Percentiles rank a stretch among this genome's conserved stretches.
Evolutionary conservation across 2,329 filamentous ascomycete genomes (phyloP).

Genomic region (Blumeria hordei): DNA sequence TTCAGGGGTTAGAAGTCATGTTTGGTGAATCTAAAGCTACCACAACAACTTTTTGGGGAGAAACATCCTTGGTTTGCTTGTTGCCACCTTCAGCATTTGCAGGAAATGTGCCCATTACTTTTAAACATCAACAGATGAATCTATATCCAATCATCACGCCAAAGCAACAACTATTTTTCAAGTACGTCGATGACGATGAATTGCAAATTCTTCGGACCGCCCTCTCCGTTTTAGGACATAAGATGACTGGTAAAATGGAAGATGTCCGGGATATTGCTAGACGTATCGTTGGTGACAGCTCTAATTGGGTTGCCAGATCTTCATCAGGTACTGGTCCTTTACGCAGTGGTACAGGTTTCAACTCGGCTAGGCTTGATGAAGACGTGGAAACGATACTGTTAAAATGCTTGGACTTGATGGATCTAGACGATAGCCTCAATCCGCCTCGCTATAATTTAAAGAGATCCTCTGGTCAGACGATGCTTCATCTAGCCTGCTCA

Average conservation of each 20-base stretch:
- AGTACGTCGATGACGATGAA: conserved; percentile 49
- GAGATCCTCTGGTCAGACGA: conserved; percentile 45
- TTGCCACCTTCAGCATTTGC: conserved; percentile 32
- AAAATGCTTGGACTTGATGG: conserved; percentile 53
- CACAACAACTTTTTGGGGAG: conserved; percentile 38
- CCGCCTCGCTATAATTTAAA: conserved; percentile 42
- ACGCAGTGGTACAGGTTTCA: conserved; percentile 20
- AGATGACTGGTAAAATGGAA: conserved; percentile 37
- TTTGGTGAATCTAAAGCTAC: conserved; percentile 49
- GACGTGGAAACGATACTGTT: conserved; percentile 26
- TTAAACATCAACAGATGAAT: conserved; percentile 27
- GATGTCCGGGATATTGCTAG: conserved; percentile 37
- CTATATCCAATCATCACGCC: conserved; percentile 20
- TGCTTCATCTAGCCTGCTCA: conserved; percentile 58
- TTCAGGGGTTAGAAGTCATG: conserved; percentile 56
- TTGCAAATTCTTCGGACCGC: conserved; percentile 44
- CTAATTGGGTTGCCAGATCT: conserved; percentile 22
- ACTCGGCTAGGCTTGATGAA: conserved; percentile 15
- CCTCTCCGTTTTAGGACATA: conserved; percentile 36
- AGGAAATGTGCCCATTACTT: conserved; percentile 33
- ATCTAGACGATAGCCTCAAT: conserved; percentile 49
- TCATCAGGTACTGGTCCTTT: conserved; percentile 21
- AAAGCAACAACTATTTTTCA: conserved; percentile 34
- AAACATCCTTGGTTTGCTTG: conserved; percentile 36
- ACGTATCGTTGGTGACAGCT: conserved; percentile 29